These are phyloP conservation scores for Anisogramma anomala DNA, from an alignment of 2,329 filamentous ascomycete genomes.

Conservation along the genomic window DNA sequence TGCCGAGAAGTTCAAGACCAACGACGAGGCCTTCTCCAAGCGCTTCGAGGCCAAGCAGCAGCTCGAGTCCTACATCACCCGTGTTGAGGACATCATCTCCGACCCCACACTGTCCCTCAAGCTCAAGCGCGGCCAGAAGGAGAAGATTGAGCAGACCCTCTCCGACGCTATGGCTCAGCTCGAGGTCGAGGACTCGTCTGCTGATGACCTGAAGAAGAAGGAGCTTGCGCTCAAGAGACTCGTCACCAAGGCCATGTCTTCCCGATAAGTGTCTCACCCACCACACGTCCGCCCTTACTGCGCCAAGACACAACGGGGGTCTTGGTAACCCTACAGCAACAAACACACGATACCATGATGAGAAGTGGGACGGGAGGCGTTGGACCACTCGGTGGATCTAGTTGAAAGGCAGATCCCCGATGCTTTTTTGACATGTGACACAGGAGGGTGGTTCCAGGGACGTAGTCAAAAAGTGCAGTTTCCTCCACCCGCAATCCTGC, in stretches of 20 bases:
- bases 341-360: conserved; percentile 13
- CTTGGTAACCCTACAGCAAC: conserved; percentile 1
- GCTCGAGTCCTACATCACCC: conserved; percentile 96
- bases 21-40: conserved; percentile 98
- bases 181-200: conserved; percentile 81
- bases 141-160: conserved; percentile 96
- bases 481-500: not conserved
- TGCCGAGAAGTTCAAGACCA: conserved; percentile 97
- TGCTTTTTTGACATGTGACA: not conserved
- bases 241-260: conserved; percentile 96
- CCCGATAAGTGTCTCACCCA: conserved; percentile 50
- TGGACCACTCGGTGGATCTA: not conserved
- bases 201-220: conserved; percentile 99
- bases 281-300: conserved; percentile 2
- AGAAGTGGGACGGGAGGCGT: conserved; percentile 4
- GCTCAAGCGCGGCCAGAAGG: conserved; percentile 98
- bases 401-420: not conserved
- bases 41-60: conserved; percentile 98
- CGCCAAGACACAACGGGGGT: not conserved
- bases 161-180: conserved; percentile 96
- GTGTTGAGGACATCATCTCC: conserved; percentile 96
- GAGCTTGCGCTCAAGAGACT: conserved; percentile 95
- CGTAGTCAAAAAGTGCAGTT: not conserved
- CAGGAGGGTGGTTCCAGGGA: not conserved
- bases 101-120: conserved; percentile 93